Conservation (phyloP, 2,329 filamentous ascomycete genomes). For the Xylariaceae sp. region DNA sequence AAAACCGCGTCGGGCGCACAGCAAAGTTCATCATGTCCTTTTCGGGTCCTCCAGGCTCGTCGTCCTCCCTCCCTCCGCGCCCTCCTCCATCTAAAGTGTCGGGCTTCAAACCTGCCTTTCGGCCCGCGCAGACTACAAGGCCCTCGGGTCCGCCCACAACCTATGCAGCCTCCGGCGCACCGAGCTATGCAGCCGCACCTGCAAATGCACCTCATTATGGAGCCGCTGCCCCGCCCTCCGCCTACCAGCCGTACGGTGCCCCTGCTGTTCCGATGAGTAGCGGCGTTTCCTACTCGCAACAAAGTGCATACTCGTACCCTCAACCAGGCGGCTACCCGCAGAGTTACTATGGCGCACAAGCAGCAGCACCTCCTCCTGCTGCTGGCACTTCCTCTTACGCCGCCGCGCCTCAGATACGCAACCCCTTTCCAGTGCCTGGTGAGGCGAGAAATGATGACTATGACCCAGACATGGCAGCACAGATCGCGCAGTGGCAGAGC, state of each 20-base stretch:
- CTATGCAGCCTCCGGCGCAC: constrained; percentile 44
- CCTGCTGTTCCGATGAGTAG: constrained; percentile 33
- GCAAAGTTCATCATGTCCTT: constrained; percentile 79
- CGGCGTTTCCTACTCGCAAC: constrained; percentile 30
- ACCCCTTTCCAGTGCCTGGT: constrained; percentile 76
- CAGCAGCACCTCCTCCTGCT: constrained; percentile 24
- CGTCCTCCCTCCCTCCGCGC: constrained; percentile 74
- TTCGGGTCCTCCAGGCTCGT: constrained; percentile 79
- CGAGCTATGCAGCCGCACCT: constrained; percentile 46
- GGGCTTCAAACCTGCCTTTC: constrained; percentile 60
- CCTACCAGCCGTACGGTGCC: constrained; percentile 48
- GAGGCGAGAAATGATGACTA: constrained; percentile 52
- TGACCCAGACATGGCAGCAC: constrained; percentile 84
- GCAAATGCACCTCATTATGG: constrained; percentile 53
- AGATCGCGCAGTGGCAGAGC: constrained; percentile 94
- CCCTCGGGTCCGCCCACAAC: constrained; percentile 38
- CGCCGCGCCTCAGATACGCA: constrained; percentile 72
- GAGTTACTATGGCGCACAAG: constrained; percentile 42
- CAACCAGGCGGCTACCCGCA: constrained; percentile 42
- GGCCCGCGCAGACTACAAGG: constrained; percentile 39
- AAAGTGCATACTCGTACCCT: constrained; percentile 38
- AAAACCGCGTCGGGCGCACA: constrained; percentile 43
- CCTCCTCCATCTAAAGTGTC: constrained; percentile 66
- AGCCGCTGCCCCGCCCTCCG: constrained; percentile 39
- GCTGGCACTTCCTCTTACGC: constrained; percentile 51